Base-by-base conservation (phyloP, 106 monocot genomes). In the Phalaenopsis equestris region DNA sequence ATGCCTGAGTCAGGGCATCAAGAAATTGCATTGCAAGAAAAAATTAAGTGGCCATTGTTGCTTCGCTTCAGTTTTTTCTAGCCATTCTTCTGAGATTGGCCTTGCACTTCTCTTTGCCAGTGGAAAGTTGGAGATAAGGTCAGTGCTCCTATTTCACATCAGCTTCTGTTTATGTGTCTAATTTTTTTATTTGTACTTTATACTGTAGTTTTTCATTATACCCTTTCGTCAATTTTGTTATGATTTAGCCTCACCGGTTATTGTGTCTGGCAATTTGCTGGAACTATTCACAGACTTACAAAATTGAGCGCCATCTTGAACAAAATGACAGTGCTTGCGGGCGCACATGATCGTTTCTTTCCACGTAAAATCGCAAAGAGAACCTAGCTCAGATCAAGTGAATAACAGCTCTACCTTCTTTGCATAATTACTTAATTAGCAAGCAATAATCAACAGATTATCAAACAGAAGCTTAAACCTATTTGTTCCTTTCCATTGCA, bases 111-210 rank as follows among this genome's bases (percentile, higher is more conserved):
- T 93, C n/a, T 93, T 93, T 77, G 67, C 58, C 6, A 80, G 47
- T 82, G 93, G 93, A 47, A 86, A 84, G 77, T 81, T 93, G 41
- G 93, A 93, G 80, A 89, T 93, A 84, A 93, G 93, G 93, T 88
- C 55, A 16, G 72, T 21, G 41, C 55, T 65, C 75, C 23, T 38
- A 52, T 45, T 82, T 55, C 36, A 55, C 8, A 64, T 24, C 30
- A 74, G 39, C 72, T 58, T 70, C 30, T 41, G 56, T 77, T 79
- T 76, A 74, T 83, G 37, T 56, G 75, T 49, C 16, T 19, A 48
- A 48, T 6, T 47, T 74, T 48, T 76, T 3, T 45, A 1, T 56
- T 82, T 5, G 41, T 77, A n/a, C 37, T 77, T 24, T 72, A 18
- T 49, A 10, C 24, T 76, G 30, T 76, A 48, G 23, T 23, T 76